Evolutionary conservation across 2,329 filamentous ascomycete genomes (phyloP).

Genomic region (Aureobasidium pullulans): DNA sequence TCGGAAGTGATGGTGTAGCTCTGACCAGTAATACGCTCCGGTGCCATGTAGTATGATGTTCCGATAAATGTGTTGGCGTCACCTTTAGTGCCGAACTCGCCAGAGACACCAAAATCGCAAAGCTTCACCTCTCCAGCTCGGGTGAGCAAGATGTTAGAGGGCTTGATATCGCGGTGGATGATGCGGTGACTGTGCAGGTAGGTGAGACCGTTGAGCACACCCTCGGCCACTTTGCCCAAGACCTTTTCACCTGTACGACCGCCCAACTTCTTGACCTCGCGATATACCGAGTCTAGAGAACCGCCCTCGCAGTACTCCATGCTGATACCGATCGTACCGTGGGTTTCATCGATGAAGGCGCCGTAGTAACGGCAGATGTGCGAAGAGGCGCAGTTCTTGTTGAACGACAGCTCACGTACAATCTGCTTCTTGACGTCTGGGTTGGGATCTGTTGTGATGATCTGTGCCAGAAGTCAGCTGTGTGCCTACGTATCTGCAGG

Average conservation of each 20-base stretch:
- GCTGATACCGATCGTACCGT: constrained; percentile 92
- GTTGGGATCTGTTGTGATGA: constrained; percentile 97
- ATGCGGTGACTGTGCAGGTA: constrained; percentile 95
- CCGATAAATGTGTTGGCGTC: constrained; percentile 99
- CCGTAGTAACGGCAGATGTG: constrained; percentile 98
- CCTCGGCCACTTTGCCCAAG: constrained; percentile 91
- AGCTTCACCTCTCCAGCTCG: constrained; percentile 91
- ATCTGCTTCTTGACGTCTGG: constrained; percentile 99
- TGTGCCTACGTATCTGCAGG: not conserved
- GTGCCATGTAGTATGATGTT: constrained; percentile 97
- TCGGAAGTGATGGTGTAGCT: constrained; percentile 98
- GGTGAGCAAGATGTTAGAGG: constrained; percentile 90
- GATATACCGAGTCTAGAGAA: constrained; percentile 92
- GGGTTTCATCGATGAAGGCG: constrained; percentile 92
- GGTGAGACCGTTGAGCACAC: constrained; percentile 84
- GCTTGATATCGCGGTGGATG: constrained; percentile 98
- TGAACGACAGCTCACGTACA: constrained; percentile 90
- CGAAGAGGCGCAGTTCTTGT: constrained; percentile 91
- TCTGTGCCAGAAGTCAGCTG: constrained; percentile 44
- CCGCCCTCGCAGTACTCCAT: constrained; percentile 99
- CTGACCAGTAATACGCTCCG: constrained; percentile 93
- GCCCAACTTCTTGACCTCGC: constrained; percentile 90
- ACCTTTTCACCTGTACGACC: constrained; percentile 96
- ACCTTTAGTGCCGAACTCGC: constrained; percentile 96
- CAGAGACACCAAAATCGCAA: constrained; percentile 96